Percentiles rank a stretch among this genome's conserved stretches.
phyloP scores from a whole-genome alignment of 805 yeast species.

The Nakazawaea ambrosiae region DNA sequence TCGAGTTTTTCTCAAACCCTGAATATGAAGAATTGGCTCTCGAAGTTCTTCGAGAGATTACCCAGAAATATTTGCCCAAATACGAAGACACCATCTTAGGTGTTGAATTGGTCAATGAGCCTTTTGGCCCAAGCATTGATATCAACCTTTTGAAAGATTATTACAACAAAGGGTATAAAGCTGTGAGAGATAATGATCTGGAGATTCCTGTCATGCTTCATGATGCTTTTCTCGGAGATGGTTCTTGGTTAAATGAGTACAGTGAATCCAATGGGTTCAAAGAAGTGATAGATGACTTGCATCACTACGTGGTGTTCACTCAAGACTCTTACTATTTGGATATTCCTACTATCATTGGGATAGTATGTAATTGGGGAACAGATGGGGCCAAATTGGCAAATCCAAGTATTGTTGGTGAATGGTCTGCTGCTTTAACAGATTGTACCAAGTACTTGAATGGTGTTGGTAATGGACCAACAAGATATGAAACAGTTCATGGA shows the following conservation, averaged over 20 bases:
- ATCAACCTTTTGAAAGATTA: conserved; percentile 33
- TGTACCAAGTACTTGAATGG: conserved; percentile 68
- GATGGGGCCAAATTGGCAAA: conserved; percentile 29
- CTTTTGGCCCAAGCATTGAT: conserved; percentile 47
- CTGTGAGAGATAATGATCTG: conserved; percentile 34
- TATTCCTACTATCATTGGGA: conserved; percentile 54
- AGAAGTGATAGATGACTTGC: conserved; percentile 80
- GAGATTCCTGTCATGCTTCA: conserved; percentile 47
- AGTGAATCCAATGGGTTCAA: conserved; percentile 22
- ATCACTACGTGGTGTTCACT: conserved; percentile 84
- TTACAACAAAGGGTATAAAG: conserved; percentile 33
- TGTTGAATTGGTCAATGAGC: conserved; percentile 67
- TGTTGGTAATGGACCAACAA: conserved; percentile 58
- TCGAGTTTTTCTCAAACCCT: conserved; percentile 45
- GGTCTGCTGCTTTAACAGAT: conserved; percentile 68
- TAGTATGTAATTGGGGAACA: conserved; percentile 46
- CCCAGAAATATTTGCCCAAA: conserved; percentile 39
- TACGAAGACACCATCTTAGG: conserved; percentile 56
- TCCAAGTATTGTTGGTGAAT: conserved; percentile 60
- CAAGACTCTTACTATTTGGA: conserved; percentile 46
- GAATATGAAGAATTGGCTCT: conserved; percentile 41
- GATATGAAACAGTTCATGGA: conserved; percentile 48
- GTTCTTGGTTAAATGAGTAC: conserved; percentile 46
- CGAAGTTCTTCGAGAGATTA: conserved; percentile 42
- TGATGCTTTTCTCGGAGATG: conserved; percentile 55